Evolutionary conservation across 768 basidiomycete genomes (phyloP), one percentile per base, ranked within the genome.

Genomic region (Mycena vitilis): DNA sequence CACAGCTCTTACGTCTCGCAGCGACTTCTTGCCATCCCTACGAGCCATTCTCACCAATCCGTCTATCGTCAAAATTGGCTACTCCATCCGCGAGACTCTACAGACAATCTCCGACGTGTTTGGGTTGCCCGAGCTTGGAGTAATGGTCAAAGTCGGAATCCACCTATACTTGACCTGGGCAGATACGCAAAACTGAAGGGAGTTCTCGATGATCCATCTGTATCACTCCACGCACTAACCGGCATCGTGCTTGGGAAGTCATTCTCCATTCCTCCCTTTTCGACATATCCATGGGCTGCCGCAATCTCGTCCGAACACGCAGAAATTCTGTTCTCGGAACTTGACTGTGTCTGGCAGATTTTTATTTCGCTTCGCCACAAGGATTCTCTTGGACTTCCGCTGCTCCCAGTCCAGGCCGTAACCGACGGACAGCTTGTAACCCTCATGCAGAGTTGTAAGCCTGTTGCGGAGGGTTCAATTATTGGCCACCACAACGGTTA

Each of bases 281-380:
- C 25, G 20, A 5, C 57, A 1, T 52, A 52, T 18, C 51, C 51
- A 3, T 52, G 51, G 51, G 30, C 51, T 6, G 12, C 15, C 9
- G 2, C 51, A 10, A 8, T 34, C 16, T 13, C 2, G 2, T 6
- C 59, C 23, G 47, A 60, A 12, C 6, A 30, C 13, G 13, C 38
- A 40, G 38, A 23, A 3, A 30, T 40, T 10, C 16, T 61, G 12
- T 18, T 44, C 11, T 2, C 2, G 8, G 61, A 63, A 15, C 44
- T 63, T 45, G 61, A 63, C 48, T 61, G 60, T 16, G n/a, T 40
- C 11, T 61, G 60, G 60, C 36, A 61, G 12, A 52, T 61, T 8
- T 61, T 22, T 23, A 45, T 61, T 10, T 22, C 60, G 1, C 60
- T 61, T 3, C 12, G 10, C 23, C 23, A 7, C 15, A 36, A 12